phyloP scores from a whole-genome alignment of 371 early-diverging fungal genomes.

The Saksenaea oblongispora region DNA sequence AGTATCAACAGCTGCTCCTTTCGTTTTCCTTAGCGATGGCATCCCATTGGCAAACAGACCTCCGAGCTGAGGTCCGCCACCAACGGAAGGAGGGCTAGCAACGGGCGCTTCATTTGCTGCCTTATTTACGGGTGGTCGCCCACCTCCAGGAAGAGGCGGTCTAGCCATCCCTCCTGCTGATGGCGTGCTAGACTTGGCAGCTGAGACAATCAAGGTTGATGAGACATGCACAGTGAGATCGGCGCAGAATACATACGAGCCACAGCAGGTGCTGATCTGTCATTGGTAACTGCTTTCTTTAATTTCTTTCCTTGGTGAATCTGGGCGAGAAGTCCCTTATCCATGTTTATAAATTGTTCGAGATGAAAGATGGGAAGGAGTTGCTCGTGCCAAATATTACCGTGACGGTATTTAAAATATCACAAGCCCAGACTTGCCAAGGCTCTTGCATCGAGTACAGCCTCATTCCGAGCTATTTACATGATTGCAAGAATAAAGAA shows the following conservation, averaged over 20 bases:
- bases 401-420: too few relatives aligned
- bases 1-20: conserved; percentile 41
- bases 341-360: conserved; percentile 21
- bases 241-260: conserved; percentile 28
- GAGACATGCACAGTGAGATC: background rate
- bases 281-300: conserved; percentile 80
- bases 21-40: conserved; percentile 62
- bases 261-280: conserved; percentile 69
- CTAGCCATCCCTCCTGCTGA: conserved; percentile 22
- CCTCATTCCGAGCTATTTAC: too few relatives aligned
- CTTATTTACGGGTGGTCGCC: conserved; percentile 11
- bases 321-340: conserved; percentile 62
- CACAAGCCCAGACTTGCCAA: too few relatives aligned
- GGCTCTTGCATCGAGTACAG: too few relatives aligned
- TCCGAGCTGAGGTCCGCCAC: conserved; percentile 49
- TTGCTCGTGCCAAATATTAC: background rate
- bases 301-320: conserved; percentile 78
- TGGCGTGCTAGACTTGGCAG: conserved; percentile 14
- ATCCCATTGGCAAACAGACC: conserved; percentile 70
- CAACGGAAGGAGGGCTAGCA: conserved; percentile 18
- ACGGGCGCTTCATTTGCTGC: conserved; percentile 22
- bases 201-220: conserved; percentile 8
- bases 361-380: background rate
- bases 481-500: too few relatives aligned
- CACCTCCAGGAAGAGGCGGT: conserved; percentile 43